Evolutionary conservation across 1,284 basidiomycete genomes (phyloP).

Genomic region (Sporisorium iseilematis-ciliati): DNA sequence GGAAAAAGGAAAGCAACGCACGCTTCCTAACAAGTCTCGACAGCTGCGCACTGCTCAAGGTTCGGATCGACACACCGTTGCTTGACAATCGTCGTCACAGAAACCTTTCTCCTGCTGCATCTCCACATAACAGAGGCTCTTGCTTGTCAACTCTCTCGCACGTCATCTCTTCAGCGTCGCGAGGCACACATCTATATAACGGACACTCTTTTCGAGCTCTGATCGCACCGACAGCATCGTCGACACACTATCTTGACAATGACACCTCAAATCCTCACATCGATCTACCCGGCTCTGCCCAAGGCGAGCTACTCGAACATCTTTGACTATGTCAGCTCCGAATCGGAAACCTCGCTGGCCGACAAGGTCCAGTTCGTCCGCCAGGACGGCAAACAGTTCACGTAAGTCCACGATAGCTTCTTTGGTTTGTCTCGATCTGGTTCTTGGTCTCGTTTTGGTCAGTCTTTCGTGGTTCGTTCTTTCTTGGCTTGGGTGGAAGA

Average conservation of each 20-base stretch:
- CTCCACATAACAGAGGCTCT: not conserved
- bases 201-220: not conserved
- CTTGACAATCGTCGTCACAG: not conserved
- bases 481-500: not conserved
- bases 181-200: not conserved
- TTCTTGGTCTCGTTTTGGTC: not conserved
- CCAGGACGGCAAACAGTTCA: slow-evolving; percentile 48
- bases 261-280: slow-evolving; percentile 51
- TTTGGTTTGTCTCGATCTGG: not conserved
- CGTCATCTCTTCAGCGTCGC: not conserved
- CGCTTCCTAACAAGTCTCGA: not conserved
- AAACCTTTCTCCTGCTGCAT: not conserved
- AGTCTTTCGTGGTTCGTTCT: not conserved
- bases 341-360: slow-evolving; percentile 42
- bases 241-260: slow-evolving; percentile 12
- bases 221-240: not conserved
- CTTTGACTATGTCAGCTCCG: slow-evolving; percentile 55
- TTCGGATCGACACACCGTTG: not conserved
- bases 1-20: not conserved
- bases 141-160: not conserved
- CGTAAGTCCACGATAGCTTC: slow-evolving; percentile 38
- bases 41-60: not conserved
- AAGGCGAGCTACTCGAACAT: slow-evolving; percentile 53
- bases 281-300: slow-evolving; percentile 52
- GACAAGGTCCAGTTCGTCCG: slow-evolving; percentile 52